Conservation (phyloP, 192 early-diverging fungal species). For the Podochytrium sp. region DNA sequence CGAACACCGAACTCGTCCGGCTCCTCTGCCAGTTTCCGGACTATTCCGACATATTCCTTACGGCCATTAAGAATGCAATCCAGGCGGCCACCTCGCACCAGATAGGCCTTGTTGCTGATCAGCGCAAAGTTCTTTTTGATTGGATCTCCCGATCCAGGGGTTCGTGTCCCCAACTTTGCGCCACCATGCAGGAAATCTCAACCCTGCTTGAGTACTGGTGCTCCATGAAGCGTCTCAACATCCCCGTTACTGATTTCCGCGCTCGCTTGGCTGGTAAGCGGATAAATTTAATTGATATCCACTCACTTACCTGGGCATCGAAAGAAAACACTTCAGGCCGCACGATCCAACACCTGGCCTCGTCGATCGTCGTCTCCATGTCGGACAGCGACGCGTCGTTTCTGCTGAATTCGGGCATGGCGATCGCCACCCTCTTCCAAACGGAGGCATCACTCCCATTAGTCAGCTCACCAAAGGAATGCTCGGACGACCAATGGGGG, state of each 20-base stretch:
- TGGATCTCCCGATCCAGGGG: neutral
- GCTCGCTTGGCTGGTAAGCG: neutral
- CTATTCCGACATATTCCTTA: neutral
- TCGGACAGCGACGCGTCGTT: neutral
- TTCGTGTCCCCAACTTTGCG: neutral
- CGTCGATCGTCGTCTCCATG: neutral
- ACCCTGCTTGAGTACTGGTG: neutral
- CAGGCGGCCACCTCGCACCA: neutral
- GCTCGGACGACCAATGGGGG: conserved; percentile 6
- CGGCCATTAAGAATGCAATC: neutral
- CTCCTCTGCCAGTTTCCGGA: neutral
- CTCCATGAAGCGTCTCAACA: neutral
- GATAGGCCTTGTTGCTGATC: neutral
- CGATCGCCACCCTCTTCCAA: neutral
- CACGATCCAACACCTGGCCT: neutral
- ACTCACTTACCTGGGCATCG: too few relatives aligned
- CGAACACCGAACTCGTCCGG: neutral
- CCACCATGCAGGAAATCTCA: neutral
- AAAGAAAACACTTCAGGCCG: too few relatives aligned
- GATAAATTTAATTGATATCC: neutral
- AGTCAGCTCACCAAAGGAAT: neutral
- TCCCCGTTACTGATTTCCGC: neutral
- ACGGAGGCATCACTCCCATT: neutral
- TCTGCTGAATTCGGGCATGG: neutral
- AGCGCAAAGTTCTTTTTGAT: neutral